Base-by-base conservation (phyloP, 768 basidiomycete genomes). In the Panaeolus papilionaceus region DNA sequence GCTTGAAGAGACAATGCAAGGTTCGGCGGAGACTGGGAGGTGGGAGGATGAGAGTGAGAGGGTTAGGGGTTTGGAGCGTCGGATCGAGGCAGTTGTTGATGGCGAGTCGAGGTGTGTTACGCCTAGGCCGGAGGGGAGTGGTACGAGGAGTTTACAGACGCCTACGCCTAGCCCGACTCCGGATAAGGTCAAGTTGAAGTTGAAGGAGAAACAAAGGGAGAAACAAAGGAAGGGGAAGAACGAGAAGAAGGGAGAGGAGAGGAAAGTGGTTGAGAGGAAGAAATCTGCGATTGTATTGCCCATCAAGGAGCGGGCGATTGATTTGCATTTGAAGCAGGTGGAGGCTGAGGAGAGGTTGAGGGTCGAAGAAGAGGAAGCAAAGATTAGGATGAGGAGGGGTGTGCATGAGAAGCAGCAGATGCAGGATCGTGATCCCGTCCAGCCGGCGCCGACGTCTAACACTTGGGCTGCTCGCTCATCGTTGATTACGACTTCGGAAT, bases 341-440 rank as follows among this genome's bases (percentile, higher is more conserved):
- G 54, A 58, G n/a, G 54, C 16, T 16, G 54, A 58, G 33, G 54
- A 58, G 54, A 58, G 54, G 28, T 8, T 58, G 54, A 58, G 54
- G 28, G 16, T 58, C 33, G 54, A 58, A 58, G 54, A 28, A 28
- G 28, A 58, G 54, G 54, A 58, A 58, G 54, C 54, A 1, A 58
- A 58, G 28, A 58, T 58, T 28, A 58, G 54, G 28, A 58, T 58
- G 54, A 58, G 54, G 54, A 28, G 54, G 28, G 54, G 54, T 33
- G 54, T 58, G 11, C 54, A 58, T 33, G 54, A 58, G 54, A 58
- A 58, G 28, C 33, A 58, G 28, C 54, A 58, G 28, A 14, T 28
- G 54, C 54, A 58, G 28, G 37, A 58, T 58, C 16, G 47, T 51
- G 54, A 58, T n/a, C 54, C 54, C 4, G 28, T 33, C 54, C 26